A percentile compares a stretch with the other conserved stretches of the same genome.
These are phyloP conservation scores for Rhynchospora pubera DNA, from an alignment of 176 grass and related monocot genomes.

Conservation along the genomic window DNA sequence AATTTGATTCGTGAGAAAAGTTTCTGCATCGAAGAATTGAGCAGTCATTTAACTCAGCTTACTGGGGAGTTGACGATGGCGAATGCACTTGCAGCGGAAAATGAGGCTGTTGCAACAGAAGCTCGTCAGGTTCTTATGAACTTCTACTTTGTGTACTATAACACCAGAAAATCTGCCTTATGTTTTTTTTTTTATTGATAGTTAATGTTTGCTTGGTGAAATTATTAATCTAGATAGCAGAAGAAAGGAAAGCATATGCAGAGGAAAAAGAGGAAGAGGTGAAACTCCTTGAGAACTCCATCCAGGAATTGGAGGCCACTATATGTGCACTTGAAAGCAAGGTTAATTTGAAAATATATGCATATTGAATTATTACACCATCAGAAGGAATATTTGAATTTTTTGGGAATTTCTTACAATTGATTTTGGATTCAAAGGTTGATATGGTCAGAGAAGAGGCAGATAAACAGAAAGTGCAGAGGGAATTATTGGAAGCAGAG, in stretches of 20 bases:
- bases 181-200: not conserved
- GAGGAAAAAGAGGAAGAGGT: constrained; percentile 90
- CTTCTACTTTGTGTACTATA: not conserved
- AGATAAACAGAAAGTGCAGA: constrained; percentile 53
- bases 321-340: constrained; percentile 77
- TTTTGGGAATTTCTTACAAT: not conserved
- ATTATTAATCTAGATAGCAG: constrained; percentile 47
- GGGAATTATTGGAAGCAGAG: constrained; percentile 73
- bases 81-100: constrained; percentile 75
- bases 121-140: constrained; percentile 56
- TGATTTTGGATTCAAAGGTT: constrained; percentile 46
- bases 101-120: constrained; percentile 80
- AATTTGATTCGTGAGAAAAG: constrained; percentile 30
- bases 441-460: constrained; percentile 72
- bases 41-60: constrained; percentile 31
- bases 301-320: constrained; percentile 77
- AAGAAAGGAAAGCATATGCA: constrained; percentile 59
- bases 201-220: constrained; percentile 2
- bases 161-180: not conserved
- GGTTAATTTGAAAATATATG: constrained; percentile 28
- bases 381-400: not conserved
- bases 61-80: constrained; percentile 72
- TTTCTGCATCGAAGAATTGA: constrained; percentile 30
- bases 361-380: constrained; percentile 1
- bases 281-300: constrained; percentile 76